These are phyloP conservation scores for Phoma sp. DNA, from an alignment of 2,329 filamentous ascomycete species.

Conservation along the genomic window DNA sequence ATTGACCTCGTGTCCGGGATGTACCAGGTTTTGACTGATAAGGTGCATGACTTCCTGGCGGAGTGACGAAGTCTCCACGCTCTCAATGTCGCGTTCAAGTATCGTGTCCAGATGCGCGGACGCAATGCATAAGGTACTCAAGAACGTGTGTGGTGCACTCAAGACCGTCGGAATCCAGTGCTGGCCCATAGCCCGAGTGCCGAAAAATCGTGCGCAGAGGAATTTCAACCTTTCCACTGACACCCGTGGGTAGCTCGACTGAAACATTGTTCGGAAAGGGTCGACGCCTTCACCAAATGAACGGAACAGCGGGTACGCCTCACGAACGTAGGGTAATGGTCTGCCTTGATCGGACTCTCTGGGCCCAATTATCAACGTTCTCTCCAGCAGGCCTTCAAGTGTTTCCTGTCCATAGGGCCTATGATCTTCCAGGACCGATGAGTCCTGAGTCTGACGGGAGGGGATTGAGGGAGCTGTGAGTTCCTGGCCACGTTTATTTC, in stretches of 20 bases:
- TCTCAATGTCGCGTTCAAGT: conserved; percentile 29
- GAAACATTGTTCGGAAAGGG: conserved; percentile 45
- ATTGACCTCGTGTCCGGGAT: conserved; percentile 29
- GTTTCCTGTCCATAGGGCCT: background rate
- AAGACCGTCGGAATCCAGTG: conserved; percentile 46
- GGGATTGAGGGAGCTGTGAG: conserved; percentile 13
- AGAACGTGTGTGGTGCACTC: conserved; percentile 41
- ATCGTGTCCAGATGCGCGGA: conserved; percentile 44
- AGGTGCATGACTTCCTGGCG: conserved; percentile 45
- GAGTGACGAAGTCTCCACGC: conserved; percentile 37
- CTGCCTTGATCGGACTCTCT: conserved; percentile 1
- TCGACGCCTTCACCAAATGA: conserved; percentile 42
- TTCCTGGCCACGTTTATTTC: background rate
- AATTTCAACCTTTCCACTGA: conserved; percentile 44
- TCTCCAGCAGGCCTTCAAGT: background rate
- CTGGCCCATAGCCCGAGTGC: conserved; percentile 40
- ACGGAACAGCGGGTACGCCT: conserved; percentile 22
- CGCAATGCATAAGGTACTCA: conserved; percentile 46
- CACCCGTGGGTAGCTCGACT: conserved; percentile 34
- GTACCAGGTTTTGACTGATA: conserved; percentile 33
- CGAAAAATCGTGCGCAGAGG: conserved; percentile 44
- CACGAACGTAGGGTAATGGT: conserved; percentile 29
- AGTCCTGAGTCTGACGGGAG: conserved; percentile 3
- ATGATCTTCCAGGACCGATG: conserved; percentile 7
- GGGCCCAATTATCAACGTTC: background rate